Evolutionary conservation across 2,329 filamentous ascomycete species (phyloP), one percentile per base, ranked within the genome.

Genomic region (Epichloe coenophiala): DNA sequence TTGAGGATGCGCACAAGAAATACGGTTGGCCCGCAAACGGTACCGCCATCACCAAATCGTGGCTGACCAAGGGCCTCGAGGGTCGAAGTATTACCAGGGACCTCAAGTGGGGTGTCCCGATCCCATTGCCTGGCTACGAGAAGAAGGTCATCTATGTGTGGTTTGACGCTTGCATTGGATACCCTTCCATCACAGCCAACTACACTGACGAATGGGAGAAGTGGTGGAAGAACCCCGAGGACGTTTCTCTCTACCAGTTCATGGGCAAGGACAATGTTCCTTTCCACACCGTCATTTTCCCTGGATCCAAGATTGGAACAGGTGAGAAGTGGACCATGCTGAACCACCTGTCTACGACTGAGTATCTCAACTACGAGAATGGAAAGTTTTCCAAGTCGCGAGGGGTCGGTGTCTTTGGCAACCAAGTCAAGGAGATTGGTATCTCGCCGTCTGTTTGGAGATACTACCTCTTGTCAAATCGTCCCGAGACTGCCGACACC

Each of bases 301-400:
- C 91, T 1, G 86, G 80, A 33, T 89, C 83, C 41, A 86, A 95
- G 65, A 75, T 96, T 11, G 90, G 90, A 51, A 91, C 89, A 0
- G 74, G 77, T 43, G 84, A 95, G 59, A 82, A 83, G 55, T 96
- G 90, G 90, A 95, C 88, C 46, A 87, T 84, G 78, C 78, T 95
- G 36, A 82, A 94, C 69, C 86, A 89, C 61, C 77, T 96, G 47
- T 93, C 86, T 8, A 90, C 89, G 1, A 93, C 89, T 1, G 90
- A 96, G 64, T 72, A 93, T 60, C 74, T 93, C 57, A 90, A 91
- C 70, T 93, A 93, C 61, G 87, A 93, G 65, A 80, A 81, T 53
- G 87, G 87, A 57, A 96, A 96, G 65, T 96, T 96, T 71, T 90
- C 84, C 64, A 96, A 96, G 69, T 93, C 87, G 47, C 79, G 88